These are phyloP conservation scores for Mycena chlorophos DNA, from an alignment of 768 basidiomycete genomes.

Conservation along the genomic window DNA sequence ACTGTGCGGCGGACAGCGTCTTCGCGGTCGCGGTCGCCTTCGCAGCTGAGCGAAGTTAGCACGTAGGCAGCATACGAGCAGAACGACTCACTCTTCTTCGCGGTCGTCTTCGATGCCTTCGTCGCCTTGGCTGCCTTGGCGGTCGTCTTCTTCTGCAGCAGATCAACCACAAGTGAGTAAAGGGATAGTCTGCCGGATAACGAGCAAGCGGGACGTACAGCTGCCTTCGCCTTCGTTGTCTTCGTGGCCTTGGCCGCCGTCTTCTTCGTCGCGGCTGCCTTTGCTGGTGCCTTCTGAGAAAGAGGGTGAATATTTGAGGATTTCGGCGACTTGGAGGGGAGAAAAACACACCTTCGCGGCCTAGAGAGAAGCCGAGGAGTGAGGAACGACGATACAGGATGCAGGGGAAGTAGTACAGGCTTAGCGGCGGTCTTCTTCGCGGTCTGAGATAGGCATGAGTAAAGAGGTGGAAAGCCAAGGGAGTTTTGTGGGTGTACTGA, in stretches of 20 bases:
- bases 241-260: not conserved
- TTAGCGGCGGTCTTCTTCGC: not conserved
- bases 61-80: not conserved
- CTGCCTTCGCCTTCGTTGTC: not conserved
- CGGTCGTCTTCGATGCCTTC: not conserved
- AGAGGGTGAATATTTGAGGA: too few species aligned
- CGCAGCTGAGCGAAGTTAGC: not conserved
- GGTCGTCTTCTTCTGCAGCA: too few species aligned
- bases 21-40: not conserved
- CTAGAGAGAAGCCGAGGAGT: not conserved
- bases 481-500: not conserved
- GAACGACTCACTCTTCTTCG: not conserved
- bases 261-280: not conserved
- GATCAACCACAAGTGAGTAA: not conserved
- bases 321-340: not conserved
- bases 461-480: not conserved
- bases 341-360: not conserved
- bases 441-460: not conserved
- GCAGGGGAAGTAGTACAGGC: not conserved
- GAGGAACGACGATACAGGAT: not conserved
- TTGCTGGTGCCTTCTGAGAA: too few species aligned
- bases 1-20: not conserved
- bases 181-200: not conserved
- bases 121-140: not conserved
- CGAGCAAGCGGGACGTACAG: not conserved